Evolutionary conservation across 495 filamentous ascomycete genomes (phyloP).

Genomic region (Baudoinia panamericana): DNA sequence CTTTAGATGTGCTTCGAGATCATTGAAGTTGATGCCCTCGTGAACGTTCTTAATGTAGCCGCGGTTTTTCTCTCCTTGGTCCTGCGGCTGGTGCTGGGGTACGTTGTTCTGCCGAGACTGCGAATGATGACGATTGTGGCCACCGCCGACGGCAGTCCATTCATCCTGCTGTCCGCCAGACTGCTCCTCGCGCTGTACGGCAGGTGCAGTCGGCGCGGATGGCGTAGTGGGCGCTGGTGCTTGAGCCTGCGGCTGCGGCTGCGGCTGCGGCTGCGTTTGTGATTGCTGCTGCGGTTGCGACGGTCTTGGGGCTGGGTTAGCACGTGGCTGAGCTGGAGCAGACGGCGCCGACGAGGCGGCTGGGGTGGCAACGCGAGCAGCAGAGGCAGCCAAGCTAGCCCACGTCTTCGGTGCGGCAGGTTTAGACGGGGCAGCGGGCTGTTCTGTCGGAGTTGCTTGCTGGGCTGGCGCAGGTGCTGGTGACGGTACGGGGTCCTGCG

Average conservation of each 20-base stretch:
- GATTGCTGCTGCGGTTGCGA: constrained; percentile 16
- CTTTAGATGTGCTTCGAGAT: constrained; percentile 50
- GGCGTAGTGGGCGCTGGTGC: background rate
- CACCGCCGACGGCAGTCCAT: constrained; percentile 70
- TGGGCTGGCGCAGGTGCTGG: constrained; percentile 34
- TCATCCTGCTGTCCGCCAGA: constrained; percentile 37
- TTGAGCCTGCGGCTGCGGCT: background rate
- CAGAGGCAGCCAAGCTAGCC: constrained; percentile 64
- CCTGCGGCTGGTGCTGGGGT: constrained; percentile 27
- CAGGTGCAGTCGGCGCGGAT: constrained; percentile 32
- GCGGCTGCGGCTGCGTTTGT: constrained; percentile 1
- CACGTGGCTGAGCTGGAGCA: too few species aligned
- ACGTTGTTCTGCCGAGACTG: constrained; percentile 51
- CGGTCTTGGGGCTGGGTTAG: constrained; percentile 10
- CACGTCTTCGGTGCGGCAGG: constrained; percentile 67
- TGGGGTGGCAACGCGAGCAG: constrained; percentile 28
- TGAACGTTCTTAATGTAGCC: constrained; percentile 92
- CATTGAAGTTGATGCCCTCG: constrained; percentile 59
- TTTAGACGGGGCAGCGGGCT: constrained; percentile 31
- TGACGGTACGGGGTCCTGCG: constrained; percentile 46
- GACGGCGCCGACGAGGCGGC: too few species aligned
- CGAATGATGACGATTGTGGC: constrained; percentile 69
- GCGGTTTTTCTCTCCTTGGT: constrained; percentile 34
- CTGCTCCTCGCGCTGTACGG: constrained; percentile 30
- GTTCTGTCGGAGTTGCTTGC: constrained; percentile 24